Base-by-base conservation (phyloP, 2,329 filamentous ascomycete species). In the Phaeosphaeriaceae sp. region DNA sequence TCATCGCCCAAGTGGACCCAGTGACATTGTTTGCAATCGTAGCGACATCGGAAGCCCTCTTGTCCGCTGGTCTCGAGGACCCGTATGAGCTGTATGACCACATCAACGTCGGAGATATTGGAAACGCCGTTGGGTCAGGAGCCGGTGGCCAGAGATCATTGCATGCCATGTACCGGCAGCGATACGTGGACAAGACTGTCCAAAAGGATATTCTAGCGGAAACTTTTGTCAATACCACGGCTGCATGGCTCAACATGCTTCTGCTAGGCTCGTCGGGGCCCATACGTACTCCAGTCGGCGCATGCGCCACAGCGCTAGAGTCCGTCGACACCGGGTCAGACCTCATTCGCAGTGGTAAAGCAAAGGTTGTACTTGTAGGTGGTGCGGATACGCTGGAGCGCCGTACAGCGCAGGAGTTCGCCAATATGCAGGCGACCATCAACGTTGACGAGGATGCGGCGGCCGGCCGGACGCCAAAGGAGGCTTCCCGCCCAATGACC, bases 61-160 rank as follows among this genome's bases (percentile, higher is more conserved):
- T 99, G 42, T 88, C 91, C 23, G 88, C 90, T 55, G 94, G 94
- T 86, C 92, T 99, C 73, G 97, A 94, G 17, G 94, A 99, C 72
- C 94, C 94, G 17, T 99, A 97, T 71, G 94, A 99, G 78, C 97
- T 99, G 79, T 99, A 99, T 84, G 92, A 97, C 81, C 97, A 99
- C 69, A 92, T 99, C 56, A 94, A 99, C 75, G 86, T 99, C 52
- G 97, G 94, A 6, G 90, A 99, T 72, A 89, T 99, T 42, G 94
- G 94, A 74, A 99, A 99, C 83, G 97, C 93, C 72, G 87, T 99
- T 63, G 94, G 94, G 76, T 99, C 95, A 28, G 94, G 94, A 81
- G 96, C 99, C 81, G 94, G 94, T 83, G 94, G 94, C 77, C 88
- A 91, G 53, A 85, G 85, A 65, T 94, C 94, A 65, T 84, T 99